Evolutionary conservation across 805 yeast species (phyloP), one percentile per base, ranked within the genome.

Genomic region (Wickerhamomyces ciferrii): DNA sequence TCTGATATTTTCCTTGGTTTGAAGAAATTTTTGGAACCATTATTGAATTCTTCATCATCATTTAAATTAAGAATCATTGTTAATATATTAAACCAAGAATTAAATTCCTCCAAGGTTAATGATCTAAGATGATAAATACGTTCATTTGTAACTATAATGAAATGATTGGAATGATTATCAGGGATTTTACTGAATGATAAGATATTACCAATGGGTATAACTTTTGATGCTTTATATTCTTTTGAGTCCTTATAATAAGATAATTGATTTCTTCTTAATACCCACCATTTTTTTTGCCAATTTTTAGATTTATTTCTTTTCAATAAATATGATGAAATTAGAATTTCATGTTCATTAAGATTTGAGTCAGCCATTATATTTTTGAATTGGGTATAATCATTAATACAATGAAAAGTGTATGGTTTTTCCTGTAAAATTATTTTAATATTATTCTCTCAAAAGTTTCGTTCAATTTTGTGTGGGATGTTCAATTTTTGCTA

Each of bases 211-310:
- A 49, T 18, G 7, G 51, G 57, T 10, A 68, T 53, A 14, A 71
- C 72, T 41, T 51, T 58, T 20, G 58, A 49, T 0, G 75, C 70
- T 43, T 67, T 67, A 53, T 68, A 63, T 50, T 71, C 76, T 24
- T 53, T 50, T 7, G 65, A 50, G 47, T 69, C 70, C 43, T 68
- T 68, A 52, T 71, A 71, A 54, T 66, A 69, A 10, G 69, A 56
- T 18, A 71, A 54, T 49, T 69, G 75, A 39, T 66, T 57, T n/a
- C 55, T 52, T 29, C 75, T 52, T 5, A 71, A 55, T 5, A 67
- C 71, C 37, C 65, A 67, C 75, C 76, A 71, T 29, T 56, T 53
- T 45, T 56, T 61, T 49, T 68, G 68, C 71, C 74, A 71, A 27
- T 56, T 66, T 18, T 71, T 67, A 19, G 59, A 59, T 43, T 54